These are phyloP conservation scores for Pascua sp. DNA, from an alignment of 1,284 basidiomycete genomes.

Conservation along the genomic window DNA sequence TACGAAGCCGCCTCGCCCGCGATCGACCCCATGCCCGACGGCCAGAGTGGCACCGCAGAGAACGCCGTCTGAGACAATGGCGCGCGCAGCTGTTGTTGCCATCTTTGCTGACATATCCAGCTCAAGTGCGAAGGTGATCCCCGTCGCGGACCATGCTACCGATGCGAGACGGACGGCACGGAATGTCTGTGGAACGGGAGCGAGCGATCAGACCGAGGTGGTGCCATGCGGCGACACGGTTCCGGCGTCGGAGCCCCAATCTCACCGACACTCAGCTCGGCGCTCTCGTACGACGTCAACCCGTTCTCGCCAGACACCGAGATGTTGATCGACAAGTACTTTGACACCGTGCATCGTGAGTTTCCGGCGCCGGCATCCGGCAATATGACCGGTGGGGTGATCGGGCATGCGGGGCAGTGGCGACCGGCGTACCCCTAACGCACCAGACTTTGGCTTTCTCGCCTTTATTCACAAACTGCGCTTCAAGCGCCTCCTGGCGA, in stretches of 20 bases:
- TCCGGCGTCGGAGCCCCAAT: background rate
- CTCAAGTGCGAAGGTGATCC: slow-evolving; percentile 7
- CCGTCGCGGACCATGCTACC: slow-evolving; percentile 1
- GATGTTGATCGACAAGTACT: slow-evolving; percentile 12
- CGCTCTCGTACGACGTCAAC: background rate
- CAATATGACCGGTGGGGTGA: no score
- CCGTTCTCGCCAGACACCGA: slow-evolving; percentile 1
- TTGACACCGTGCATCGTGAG: slow-evolving; percentile 20
- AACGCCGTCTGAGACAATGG: background rate
- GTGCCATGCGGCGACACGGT: background rate
- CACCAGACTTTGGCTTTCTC: slow-evolving; percentile 19
- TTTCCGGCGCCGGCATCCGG: background rate
- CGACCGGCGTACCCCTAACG: no score
- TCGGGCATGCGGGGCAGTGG: no score
- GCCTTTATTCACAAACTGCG: slow-evolving; percentile 19
- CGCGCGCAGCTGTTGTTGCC: background rate
- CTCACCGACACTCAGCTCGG: background rate
- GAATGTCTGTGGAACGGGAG: slow-evolving; percentile 3
- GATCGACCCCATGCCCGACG: background rate
- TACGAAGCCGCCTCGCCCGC: no score
- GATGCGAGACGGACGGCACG: slow-evolving; percentile 3
- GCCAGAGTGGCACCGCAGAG: background rate
- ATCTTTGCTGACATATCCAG: background rate
- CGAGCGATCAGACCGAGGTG: background rate
- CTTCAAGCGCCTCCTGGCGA: slow-evolving; percentile 13